Evolutionary conservation across 352 stramenopile species (phyloP).

Genomic region (Pythium periplocum): DNA sequence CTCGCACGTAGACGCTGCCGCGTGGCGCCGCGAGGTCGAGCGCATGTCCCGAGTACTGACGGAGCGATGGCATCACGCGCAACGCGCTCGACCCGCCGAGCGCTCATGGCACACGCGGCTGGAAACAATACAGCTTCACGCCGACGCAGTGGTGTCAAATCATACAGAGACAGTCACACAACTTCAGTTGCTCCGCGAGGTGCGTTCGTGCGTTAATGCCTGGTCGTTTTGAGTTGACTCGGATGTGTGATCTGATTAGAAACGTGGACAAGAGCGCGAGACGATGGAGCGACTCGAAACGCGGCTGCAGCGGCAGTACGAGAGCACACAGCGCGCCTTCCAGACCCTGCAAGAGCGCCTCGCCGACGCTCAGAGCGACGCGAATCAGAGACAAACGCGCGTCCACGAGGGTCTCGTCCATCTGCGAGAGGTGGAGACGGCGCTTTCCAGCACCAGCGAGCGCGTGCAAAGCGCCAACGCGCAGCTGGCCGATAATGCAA

Average conservation of each 20-base stretch:
- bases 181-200: too few relatives aligned
- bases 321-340: neutral
- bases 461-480: conserved; percentile 8
- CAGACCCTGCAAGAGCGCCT: too few relatives aligned
- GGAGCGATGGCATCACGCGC: conserved; percentile 3
- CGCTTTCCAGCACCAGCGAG: neutral
- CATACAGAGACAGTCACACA: too few relatives aligned
- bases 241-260: neutral
- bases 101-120: conserved; percentile 8
- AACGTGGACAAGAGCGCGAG: neutral
- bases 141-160: neutral
- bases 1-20: conserved; percentile 6
- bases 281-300: conserved; percentile 2
- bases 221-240: too few relatives aligned
- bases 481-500: conserved; percentile 12
- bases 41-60: conserved; percentile 4
- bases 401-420: conserved; percentile 1
- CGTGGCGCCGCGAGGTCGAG: conserved; percentile 14
- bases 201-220: too few relatives aligned
- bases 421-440: neutral
- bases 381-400: too few relatives aligned
- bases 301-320: conserved; percentile 2
- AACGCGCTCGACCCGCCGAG: neutral
- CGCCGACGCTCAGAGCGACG: too few relatives aligned
- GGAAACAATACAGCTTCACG: conserved; percentile 1